Percentiles rank a stretch among this genome's conserved stretches.
phyloP scores from a whole-genome alignment of 2,329 filamentous ascomycete genomes.

The Neurospora sp. region DNA sequence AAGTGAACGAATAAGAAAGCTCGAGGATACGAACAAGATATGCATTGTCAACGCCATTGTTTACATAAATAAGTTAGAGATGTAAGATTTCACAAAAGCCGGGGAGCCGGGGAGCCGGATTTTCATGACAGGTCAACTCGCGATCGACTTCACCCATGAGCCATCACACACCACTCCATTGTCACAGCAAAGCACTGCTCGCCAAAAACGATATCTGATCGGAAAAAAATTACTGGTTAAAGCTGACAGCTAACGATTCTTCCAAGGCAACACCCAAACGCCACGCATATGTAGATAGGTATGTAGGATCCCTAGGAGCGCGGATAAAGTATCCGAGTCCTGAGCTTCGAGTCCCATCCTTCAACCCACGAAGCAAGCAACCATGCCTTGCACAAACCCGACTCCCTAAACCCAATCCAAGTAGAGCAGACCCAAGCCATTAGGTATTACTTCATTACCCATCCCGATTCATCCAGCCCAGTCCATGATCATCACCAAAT shows the following conservation, averaged over 20 bases:
- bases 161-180: too few relatives aligned
- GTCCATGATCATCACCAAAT: background rate
- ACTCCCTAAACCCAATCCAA: background rate
- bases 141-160: too few relatives aligned
- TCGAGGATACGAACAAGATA: too few relatives aligned
- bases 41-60: too few relatives aligned
- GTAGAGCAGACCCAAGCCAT: background rate
- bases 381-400: background rate
- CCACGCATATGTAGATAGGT: background rate
- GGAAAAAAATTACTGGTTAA: background rate
- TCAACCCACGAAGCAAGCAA: background rate
- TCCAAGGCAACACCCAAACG: background rate
- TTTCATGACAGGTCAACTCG: too few relatives aligned
- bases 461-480: background rate
- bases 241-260: background rate
- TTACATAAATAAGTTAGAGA: too few relatives aligned
- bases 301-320: background rate
- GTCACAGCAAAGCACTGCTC: background rate
- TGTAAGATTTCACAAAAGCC: too few relatives aligned
- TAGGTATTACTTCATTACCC: background rate
- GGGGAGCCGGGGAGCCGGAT: too few relatives aligned
- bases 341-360: too few relatives aligned
- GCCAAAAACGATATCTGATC: background rate
- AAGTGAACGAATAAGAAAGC: too few relatives aligned
- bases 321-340: too few relatives aligned